A percentile compares a stretch with the other conserved stretches of the same genome.
These are phyloP conservation scores for Pythium utonaiense DNA, from an alignment of 352 stramenopile genomes.

Conservation along the genomic window DNA sequence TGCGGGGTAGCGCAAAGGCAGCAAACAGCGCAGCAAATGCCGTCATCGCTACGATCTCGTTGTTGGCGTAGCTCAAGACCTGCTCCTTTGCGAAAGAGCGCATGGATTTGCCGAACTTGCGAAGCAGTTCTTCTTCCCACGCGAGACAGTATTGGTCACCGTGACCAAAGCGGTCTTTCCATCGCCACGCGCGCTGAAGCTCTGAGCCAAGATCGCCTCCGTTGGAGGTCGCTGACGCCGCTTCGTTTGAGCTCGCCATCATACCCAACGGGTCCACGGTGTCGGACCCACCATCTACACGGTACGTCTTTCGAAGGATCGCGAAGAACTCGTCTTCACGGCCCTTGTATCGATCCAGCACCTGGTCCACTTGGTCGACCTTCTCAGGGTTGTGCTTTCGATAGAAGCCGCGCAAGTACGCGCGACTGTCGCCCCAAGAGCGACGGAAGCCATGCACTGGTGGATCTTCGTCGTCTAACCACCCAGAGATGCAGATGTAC, in stretches of 20 bases:
- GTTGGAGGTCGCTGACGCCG: not conserved
- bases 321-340: slow-evolving; percentile 82
- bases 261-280: slow-evolving; percentile 49
- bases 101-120: slow-evolving; percentile 80
- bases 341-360: slow-evolving; percentile 78
- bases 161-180: slow-evolving; percentile 79
- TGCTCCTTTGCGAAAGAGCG: slow-evolving; percentile 70
- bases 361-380: slow-evolving; percentile 73
- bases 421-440: slow-evolving; percentile 73
- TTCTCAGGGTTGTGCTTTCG: slow-evolving; percentile 62
- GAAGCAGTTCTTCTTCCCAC: slow-evolving; percentile 72
- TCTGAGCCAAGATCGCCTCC: slow-evolving; percentile 21
- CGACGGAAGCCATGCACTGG: slow-evolving; percentile 52
- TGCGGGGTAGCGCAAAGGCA: slow-evolving; percentile 66
- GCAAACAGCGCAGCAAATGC: slow-evolving; percentile 70
- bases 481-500: slow-evolving; percentile 84
- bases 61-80: slow-evolving; percentile 57
- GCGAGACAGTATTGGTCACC: slow-evolving; percentile 80
- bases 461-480: slow-evolving; percentile 77
- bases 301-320: slow-evolving; percentile 65
- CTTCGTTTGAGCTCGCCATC: slow-evolving; percentile 26
- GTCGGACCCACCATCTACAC: slow-evolving; percentile 29
- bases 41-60: slow-evolving; percentile 76
- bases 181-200: slow-evolving; percentile 66
- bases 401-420: slow-evolving; percentile 80